A percentile compares a stretch with the other conserved stretches of the same genome.
Evolutionary conservation across 805 yeast genomes (phyloP).

Genomic region (Ogataea naganishii): DNA sequence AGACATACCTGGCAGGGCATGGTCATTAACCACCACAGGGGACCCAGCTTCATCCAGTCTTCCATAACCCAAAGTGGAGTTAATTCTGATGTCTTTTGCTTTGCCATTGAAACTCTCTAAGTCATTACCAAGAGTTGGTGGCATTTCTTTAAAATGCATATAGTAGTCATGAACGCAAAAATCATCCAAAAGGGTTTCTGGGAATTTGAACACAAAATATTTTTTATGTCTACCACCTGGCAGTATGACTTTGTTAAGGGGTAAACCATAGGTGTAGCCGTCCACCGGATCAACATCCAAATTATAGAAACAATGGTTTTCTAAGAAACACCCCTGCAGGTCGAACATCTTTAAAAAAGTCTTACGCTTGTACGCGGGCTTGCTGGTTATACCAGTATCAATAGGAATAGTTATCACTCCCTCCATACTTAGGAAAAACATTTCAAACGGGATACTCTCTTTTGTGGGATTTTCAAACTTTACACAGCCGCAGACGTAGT

Average conservation of each 20-base stretch:
- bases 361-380: constrained; percentile 16
- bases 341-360: constrained; percentile 42
- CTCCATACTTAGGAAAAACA: constrained; percentile 51
- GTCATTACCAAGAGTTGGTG: constrained; percentile 34
- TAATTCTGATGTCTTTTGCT: constrained; percentile 17
- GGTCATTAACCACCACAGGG: constrained; percentile 43
- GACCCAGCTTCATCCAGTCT: constrained; percentile 39
- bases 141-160: constrained; percentile 25
- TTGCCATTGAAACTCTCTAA: constrained; percentile 14
- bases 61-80: constrained; percentile 45
- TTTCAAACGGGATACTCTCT: constrained; percentile 44
- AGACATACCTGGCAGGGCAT: constrained; percentile 29
- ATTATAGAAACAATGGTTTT: too few relatives aligned
- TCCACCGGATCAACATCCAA: constrained; percentile 17
- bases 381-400: too few relatives aligned
- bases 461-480: constrained; percentile 31
- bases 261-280: constrained; percentile 28
- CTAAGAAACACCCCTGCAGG: constrained; percentile 43
- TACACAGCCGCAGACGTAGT: constrained; percentile 50
- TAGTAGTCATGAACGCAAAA: constrained; percentile 35
- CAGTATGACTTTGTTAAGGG: constrained; percentile 32
- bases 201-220: constrained; percentile 48
- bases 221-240: constrained; percentile 46
- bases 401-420: constrained; percentile 29
- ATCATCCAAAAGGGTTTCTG: constrained; percentile 41